A percentile compares a stretch with the other conserved stretches of the same genome.
Evolutionary conservation across 768 basidiomycete species (phyloP).

Genomic region (Sarcodon aspratus): DNA sequence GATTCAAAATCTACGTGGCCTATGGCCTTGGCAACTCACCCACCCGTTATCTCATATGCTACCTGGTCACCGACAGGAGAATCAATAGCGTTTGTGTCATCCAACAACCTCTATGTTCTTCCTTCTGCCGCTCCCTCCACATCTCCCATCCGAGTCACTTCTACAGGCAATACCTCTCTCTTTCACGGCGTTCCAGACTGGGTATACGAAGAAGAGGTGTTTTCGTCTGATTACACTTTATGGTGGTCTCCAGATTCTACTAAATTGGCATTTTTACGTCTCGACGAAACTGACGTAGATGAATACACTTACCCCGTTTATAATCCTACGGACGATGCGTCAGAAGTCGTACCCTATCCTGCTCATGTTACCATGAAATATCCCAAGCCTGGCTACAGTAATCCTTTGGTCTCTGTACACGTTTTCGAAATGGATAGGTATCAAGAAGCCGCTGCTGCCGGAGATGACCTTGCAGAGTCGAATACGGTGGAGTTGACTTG

Average conservation of each 20-base stretch:
- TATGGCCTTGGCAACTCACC: conserved; percentile 53
- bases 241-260: conserved; percentile 86
- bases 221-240: conserved; percentile 56
- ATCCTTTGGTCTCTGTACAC: conserved; percentile 75
- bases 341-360: conserved; percentile 72
- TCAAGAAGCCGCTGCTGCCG: conserved; percentile 18
- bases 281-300: conserved; percentile 83
- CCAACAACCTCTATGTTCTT: conserved; percentile 85
- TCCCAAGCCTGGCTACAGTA: conserved; percentile 84
- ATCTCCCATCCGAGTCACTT: conserved; percentile 64
- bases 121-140: conserved; percentile 38
- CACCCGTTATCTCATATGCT: conserved; percentile 68
- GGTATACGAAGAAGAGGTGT: conserved; percentile 95
- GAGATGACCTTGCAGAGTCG: conserved; percentile 22
- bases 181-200: conserved; percentile 97
- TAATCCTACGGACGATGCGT: conserved; percentile 67
- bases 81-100: conserved; percentile 75
- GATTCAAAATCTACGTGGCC: conserved; percentile 57
- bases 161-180: conserved; percentile 67
- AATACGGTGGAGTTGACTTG: conserved; percentile 54
- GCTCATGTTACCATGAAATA: conserved; percentile 54
- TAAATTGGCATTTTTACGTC: conserved; percentile 73
- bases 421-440: conserved; percentile 69
- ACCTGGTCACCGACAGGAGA: conserved; percentile 82
- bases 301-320: conserved; percentile 87